Evolutionary conservation across 2,329 filamentous ascomycete genomes (phyloP).

Genomic region (Ophiostoma pallidulum): DNA sequence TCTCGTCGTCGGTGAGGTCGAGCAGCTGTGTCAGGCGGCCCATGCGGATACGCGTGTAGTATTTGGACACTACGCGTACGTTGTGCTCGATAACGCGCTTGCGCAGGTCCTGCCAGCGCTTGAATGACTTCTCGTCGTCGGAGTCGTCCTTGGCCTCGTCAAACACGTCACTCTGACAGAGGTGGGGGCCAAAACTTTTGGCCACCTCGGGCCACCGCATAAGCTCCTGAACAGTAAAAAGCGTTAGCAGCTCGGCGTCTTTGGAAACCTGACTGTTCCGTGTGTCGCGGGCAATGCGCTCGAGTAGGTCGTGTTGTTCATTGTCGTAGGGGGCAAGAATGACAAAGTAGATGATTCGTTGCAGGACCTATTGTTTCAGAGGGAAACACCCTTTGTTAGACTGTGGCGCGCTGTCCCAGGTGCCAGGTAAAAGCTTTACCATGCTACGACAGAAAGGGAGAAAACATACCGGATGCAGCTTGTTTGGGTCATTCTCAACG

Average conservation of each 20-base stretch:
- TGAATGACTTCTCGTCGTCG: slow-evolving; percentile 68
- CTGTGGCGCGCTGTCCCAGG: no score
- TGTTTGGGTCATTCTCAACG: slow-evolving; percentile 78
- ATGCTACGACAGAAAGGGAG: not conserved
- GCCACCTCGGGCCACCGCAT: slow-evolving; percentile 98
- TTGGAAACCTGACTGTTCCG: slow-evolving; percentile 68
- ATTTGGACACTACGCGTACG: slow-evolving; percentile 92
- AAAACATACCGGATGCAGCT: slow-evolving; percentile 67
- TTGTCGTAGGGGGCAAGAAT: slow-evolving; percentile 97
- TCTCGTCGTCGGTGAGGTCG: slow-evolving; percentile 89
- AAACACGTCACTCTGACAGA: slow-evolving; percentile 87
- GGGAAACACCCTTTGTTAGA: no score
- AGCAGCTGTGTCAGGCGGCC: slow-evolving; percentile 80
- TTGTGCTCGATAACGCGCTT: slow-evolving; percentile 99
- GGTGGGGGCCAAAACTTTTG: slow-evolving; percentile 77
- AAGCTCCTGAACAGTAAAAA: slow-evolving; percentile 90
- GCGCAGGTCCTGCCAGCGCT: slow-evolving; percentile 86
- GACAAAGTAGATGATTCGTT: slow-evolving; percentile 95
- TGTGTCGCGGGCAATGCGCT: slow-evolving; percentile 79
- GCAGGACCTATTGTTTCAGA: slow-evolving; percentile 58
- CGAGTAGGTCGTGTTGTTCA: slow-evolving; percentile 93
- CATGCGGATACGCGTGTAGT: slow-evolving; percentile 97
- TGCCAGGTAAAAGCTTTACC: no score
- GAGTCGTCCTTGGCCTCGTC: slow-evolving; percentile 55
- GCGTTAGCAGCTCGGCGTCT: slow-evolving; percentile 79